Conservation (phyloP, 495 filamentous ascomycete species). For the Aspergillus diversus region DNA sequence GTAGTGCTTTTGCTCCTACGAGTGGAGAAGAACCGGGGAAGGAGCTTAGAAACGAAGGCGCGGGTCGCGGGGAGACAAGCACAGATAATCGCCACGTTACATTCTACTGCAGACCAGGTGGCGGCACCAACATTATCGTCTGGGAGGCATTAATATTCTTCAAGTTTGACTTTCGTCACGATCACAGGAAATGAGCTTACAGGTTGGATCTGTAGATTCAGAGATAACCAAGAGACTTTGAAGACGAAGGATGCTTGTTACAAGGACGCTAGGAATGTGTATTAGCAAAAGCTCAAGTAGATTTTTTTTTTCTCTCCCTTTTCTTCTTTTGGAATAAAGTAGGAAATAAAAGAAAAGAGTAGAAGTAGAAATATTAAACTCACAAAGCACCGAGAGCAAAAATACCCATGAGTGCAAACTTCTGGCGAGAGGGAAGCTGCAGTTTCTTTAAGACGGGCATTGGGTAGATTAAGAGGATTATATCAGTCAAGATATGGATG, state of each 20-base stretch:
- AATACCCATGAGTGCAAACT: constrained; percentile 48
- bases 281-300: background rate
- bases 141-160: constrained; percentile 13
- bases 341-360: constrained; percentile 14
- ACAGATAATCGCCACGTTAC: constrained; percentile 61
- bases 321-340: no score
- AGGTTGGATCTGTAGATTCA: constrained; percentile 51
- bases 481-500: constrained; percentile 52
- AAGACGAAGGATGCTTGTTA: constrained; percentile 59
- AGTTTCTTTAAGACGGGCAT: constrained; percentile 51
- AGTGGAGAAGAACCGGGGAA: constrained; percentile 40
- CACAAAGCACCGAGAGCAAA: constrained; percentile 55
- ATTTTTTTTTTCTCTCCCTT: no score
- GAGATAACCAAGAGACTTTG: constrained; percentile 48
- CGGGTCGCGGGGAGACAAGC: constrained; percentile 59
- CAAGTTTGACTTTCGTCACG: no score
- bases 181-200: constrained; percentile 23
- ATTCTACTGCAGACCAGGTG: constrained; percentile 60
- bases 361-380: constrained; percentile 17
- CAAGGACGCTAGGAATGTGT: constrained; percentile 45
- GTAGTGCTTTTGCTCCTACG: constrained; percentile 32
- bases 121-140: constrained; percentile 58
- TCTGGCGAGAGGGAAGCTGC: constrained; percentile 47
- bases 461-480: constrained; percentile 50
- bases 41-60: constrained; percentile 49